Evolutionary conservation across 2,329 filamentous ascomycete genomes (phyloP), one percentile per base, ranked within the genome.

Genomic region (Clonostachys rosea): DNA sequence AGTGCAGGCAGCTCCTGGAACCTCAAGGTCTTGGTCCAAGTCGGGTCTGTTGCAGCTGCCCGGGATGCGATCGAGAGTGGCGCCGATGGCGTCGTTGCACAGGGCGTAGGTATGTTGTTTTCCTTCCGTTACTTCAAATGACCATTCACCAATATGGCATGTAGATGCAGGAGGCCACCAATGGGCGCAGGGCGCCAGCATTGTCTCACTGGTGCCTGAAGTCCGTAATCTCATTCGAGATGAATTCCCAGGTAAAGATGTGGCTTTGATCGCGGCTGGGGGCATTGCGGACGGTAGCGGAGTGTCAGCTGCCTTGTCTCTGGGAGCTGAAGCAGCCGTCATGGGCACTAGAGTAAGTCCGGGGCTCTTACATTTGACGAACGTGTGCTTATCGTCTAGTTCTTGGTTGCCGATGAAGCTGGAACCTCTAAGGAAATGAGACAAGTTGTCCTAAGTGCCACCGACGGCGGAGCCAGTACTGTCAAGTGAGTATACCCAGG

Each of bases 101-200:
- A 86, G 60, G 83, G 83, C 4, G 69, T 72, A 6, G 83, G 24
- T 30, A 10, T 9, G 24, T 30, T 30, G 9, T 30, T 30, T 30
- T 30, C 9, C 24, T 30, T 30, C 4, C 24, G 24, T 10, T 30
- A 4, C 9, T 5, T 30, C 3, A 30, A 30, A 30, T 30, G 9
- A 10, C 3, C 24, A 10, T 30, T 10, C 24, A 30, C 24, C 24
- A 30, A 30, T 30, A 30, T 30, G 9, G 10, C 9, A 30, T 5
- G 24, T 30, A 30, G 24, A 86, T 61, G 83, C 82, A 1, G 83
- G 82, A 7, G 83, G 83, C 0, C 83, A 86, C 56, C 81, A 83
- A 51, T 75, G 78, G 41, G 68, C 69, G 1, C 62, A 65, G 20
- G 79, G 77, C 4, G 73, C 76, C 3, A 73, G 81, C 6, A 63